Conservation (phyloP, 2,329 filamentous ascomycete species). For the Cladophialophora carrionii region DNA sequence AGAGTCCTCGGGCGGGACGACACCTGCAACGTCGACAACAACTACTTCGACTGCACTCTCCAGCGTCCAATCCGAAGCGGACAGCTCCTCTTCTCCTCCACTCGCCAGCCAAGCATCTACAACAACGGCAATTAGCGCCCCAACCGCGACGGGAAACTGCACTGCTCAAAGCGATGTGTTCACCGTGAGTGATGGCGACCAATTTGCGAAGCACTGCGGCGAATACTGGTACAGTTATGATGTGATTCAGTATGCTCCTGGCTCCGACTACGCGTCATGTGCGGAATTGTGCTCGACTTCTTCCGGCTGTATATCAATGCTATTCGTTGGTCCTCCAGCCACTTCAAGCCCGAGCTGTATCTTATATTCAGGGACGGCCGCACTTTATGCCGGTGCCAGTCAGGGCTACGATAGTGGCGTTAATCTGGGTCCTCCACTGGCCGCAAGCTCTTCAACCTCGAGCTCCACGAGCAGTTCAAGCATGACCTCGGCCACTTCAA, state of each 20-base stretch:
- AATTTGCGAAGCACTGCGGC: not conserved
- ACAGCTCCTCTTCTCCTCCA: not conserved
- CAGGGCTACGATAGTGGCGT: slow-evolving; percentile 1
- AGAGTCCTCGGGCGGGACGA: not conserved
- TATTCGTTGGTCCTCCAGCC: not conserved
- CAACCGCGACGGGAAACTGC: slow-evolving; percentile 1
- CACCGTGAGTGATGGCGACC: not conserved
- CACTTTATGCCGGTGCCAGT: not conserved
- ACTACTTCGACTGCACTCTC: not conserved
- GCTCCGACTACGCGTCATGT: not conserved
- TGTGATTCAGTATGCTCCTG: not conserved
- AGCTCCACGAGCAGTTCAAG: not conserved
- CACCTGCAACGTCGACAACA: too few species aligned
- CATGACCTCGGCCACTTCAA: not conserved
- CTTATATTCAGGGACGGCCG: not conserved
- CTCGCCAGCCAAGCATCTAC: not conserved
- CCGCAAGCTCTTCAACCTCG: not conserved
- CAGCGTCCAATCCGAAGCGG: not conserved
- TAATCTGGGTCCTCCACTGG: not conserved
- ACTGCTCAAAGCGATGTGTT: not conserved
- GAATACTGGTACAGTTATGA: not conserved
- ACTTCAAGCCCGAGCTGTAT: not conserved
- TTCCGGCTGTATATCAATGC: not conserved
- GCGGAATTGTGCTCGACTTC: not conserved
- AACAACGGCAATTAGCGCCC: not conserved